phyloP scores from a whole-genome alignment of 495 filamentous ascomycete species.

The Penicillium goetzii region DNA sequence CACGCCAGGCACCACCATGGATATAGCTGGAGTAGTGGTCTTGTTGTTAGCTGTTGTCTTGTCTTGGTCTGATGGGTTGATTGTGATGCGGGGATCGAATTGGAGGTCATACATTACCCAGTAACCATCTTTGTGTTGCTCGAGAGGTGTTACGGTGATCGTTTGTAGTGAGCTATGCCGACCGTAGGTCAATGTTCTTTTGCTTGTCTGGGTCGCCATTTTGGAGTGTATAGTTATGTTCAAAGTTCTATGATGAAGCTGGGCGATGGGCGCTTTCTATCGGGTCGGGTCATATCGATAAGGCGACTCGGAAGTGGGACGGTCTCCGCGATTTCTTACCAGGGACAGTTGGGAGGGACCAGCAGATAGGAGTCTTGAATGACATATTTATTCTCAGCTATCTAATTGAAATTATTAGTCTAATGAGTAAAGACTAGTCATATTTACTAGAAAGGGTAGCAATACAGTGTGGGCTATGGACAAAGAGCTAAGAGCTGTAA shows the following conservation, averaged over 20 bases:
- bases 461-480: neutral
- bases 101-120: conserved; percentile 50
- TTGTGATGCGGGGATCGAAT: neutral
- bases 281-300: conserved; percentile 15
- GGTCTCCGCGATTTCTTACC: conserved; percentile 10
- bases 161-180: conserved; percentile 37
- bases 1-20: conserved; percentile 90
- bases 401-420: neutral
- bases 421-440: too few relatives aligned
- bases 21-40: conserved; percentile 61
- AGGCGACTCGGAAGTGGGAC: conserved; percentile 19
- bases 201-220: conserved; percentile 18
- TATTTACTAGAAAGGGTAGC: neutral
- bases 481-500: neutral
- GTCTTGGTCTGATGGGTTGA: neutral
- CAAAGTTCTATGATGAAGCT: conserved; percentile 4
- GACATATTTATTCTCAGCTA: neutral
- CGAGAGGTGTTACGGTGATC: conserved; percentile 34
- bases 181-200: conserved; percentile 39
- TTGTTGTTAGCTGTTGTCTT: conserved; percentile 4
- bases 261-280: conserved; percentile 9
- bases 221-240: neutral
- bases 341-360: neutral
- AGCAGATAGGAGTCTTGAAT: neutral
- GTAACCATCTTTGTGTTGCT: conserved; percentile 35